Evolutionary conservation across 495 filamentous ascomycete genomes (phyloP).

Genomic region (Xylaria acuta): DNA sequence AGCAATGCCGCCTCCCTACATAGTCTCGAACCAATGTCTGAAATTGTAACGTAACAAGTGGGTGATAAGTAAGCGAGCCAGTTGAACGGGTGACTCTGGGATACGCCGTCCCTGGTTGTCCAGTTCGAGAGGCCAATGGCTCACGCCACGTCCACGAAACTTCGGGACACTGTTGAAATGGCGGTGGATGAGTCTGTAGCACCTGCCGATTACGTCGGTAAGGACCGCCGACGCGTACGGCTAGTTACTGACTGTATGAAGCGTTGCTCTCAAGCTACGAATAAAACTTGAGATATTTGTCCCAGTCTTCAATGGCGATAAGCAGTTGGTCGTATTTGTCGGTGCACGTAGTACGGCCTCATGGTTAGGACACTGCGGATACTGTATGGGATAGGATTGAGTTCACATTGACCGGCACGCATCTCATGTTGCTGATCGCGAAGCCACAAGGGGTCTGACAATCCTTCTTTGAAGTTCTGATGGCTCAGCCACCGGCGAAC

Average conservation of each 20-base stretch:
- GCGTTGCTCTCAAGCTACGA: no score
- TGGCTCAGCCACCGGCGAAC: no score
- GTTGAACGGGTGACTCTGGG: not conserved
- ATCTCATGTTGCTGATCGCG: not conserved
- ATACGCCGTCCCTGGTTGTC: not conserved
- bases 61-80: not conserved
- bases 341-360: no score
- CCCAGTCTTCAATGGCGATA: no score
- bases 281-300: no score
- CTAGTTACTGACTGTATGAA: not conserved
- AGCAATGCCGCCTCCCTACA: no score
- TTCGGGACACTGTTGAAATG: not conserved
- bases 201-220: not conserved
- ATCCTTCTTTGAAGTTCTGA: no score
- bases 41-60: not conserved
- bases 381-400: not conserved
- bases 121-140: not conserved
- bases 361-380: not conserved
- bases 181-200: not conserved
- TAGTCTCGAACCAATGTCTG: not conserved
- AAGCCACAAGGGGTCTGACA: no score
- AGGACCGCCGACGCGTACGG: not conserved
- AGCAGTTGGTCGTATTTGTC: not conserved
- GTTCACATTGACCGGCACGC: not conserved
- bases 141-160: not conserved